Evolutionary conservation across 2,329 filamentous ascomycete genomes (phyloP).

Genomic region (Colletotrichum coccodes): DNA sequence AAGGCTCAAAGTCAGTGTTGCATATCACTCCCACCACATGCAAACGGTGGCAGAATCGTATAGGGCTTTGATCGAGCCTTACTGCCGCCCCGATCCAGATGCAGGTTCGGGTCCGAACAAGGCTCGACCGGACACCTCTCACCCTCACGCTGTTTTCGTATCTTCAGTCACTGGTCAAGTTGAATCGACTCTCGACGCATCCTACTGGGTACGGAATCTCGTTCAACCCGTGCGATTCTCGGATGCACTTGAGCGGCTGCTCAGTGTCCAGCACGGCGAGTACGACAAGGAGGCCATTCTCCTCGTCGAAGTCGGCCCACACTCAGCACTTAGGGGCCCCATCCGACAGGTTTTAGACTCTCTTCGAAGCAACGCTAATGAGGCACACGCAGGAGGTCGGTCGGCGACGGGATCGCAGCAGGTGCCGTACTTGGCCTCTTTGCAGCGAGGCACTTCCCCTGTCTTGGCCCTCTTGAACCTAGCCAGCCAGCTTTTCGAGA

Average conservation of each 20-base stretch:
- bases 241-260: constrained; percentile 48
- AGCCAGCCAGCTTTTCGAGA: constrained; percentile 5
- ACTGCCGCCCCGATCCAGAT: neutral
- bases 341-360: constrained; percentile 59
- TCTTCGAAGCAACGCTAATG: constrained; percentile 42
- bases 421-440: neutral
- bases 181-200: neutral
- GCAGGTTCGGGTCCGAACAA: neutral
- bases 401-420: constrained; percentile 31
- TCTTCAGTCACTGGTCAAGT: constrained; percentile 3
- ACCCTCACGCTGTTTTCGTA: constrained; percentile 1
- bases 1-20: constrained; percentile 10
- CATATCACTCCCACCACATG: constrained; percentile 22
- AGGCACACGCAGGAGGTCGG: constrained; percentile 30
- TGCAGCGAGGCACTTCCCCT: constrained; percentile 55
- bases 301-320: constrained; percentile 59
- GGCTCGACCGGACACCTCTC: too few relatives aligned
- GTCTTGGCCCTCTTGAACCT: constrained; percentile 59
- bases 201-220: constrained; percentile 57
- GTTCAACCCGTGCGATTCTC: constrained; percentile 54
- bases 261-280: neutral
- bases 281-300: constrained; percentile 36
- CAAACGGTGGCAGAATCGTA: constrained; percentile 1
- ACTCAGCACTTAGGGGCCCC: constrained; percentile 58
- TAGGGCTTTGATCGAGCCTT: constrained; percentile 9